Evolutionary conservation across 148 eudicot species (phyloP).

Genomic region (Heliamphora exappendiculata): DNA sequence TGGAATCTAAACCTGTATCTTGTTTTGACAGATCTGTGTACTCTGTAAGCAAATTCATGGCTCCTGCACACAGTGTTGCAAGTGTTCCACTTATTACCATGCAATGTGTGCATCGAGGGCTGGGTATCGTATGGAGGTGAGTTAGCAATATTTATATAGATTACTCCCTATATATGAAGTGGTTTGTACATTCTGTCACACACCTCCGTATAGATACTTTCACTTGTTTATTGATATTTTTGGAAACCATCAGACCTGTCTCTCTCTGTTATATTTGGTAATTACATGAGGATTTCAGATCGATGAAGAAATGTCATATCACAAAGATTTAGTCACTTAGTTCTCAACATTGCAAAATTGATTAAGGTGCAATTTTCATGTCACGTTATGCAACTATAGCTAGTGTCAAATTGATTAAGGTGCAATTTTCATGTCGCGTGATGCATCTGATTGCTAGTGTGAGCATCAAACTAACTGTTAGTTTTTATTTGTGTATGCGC

Average conservation of each 20-base stretch:
- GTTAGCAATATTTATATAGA: background rate
- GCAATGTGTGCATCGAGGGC: slow-evolving; percentile 99
- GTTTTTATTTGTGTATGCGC: too few species aligned
- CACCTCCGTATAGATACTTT: background rate
- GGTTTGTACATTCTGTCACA: background rate
- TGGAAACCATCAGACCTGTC: background rate
- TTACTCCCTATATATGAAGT: background rate
- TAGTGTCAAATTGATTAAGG: too few species aligned
- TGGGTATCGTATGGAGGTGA: slow-evolving; percentile 98
- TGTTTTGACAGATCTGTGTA: slow-evolving; percentile 71
- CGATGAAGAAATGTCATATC: background rate
- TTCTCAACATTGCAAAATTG: background rate
- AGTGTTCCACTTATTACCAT: slow-evolving; percentile 96
- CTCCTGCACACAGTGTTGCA: slow-evolving; percentile 94
- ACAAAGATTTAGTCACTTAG: background rate
- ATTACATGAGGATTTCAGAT: background rate
- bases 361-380: background rate
- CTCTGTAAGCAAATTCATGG: slow-evolving; percentile 98
- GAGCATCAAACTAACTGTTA: background rate
- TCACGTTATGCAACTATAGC: too few species aligned
- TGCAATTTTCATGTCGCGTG: too few species aligned
- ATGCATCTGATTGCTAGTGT: background rate
- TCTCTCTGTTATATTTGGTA: background rate
- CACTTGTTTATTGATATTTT: background rate
- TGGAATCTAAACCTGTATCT: background rate